phyloP scores from a whole-genome alignment of 345 rosid genomes.

The Arabidopsis suecica region DNA sequence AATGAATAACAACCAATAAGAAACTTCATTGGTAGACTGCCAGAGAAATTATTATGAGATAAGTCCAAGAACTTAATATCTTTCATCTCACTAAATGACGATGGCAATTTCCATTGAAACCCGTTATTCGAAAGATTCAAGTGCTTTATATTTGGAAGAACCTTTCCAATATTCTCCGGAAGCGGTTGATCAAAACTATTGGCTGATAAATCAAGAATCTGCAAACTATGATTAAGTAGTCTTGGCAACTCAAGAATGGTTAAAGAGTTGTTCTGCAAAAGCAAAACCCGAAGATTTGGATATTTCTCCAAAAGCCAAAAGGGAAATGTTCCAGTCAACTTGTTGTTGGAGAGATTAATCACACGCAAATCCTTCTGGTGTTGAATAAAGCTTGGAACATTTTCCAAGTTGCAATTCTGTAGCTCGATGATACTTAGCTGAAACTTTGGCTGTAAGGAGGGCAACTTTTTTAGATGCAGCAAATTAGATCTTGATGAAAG shows the following conservation, averaged over 20 bases:
- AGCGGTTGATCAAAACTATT: background rate
- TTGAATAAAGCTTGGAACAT: slow-evolving; percentile 16
- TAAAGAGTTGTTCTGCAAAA: slow-evolving; percentile 25
- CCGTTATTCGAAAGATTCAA: slow-evolving; percentile 13
- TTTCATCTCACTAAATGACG: background rate
- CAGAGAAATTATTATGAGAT: slow-evolving; percentile 24
- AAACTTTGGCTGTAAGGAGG: background rate
- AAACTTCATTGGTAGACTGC: background rate
- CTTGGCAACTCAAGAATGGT: background rate
- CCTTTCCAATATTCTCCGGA: background rate
- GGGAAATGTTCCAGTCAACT: slow-evolving; percentile 5
- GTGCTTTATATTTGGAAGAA: background rate
- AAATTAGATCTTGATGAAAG: slow-evolving; percentile 11
- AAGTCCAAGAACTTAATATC: background rate
- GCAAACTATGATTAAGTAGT: background rate
- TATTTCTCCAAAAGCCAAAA: slow-evolving; percentile 4
- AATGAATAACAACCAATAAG: background rate
- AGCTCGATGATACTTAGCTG: slow-evolving; percentile 3
- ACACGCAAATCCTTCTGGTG: slow-evolving; percentile 15
- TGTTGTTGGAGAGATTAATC: slow-evolving; percentile 35
- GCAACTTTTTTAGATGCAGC: background rate
- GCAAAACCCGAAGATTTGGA: slow-evolving; percentile 3
- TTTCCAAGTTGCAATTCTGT: background rate
- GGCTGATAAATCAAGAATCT: background rate
- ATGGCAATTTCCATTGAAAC: slow-evolving; percentile 8